These are phyloP conservation scores for Triglochin maritima DNA, from an alignment of 106 monocot genomes.

Conservation along the genomic window DNA sequence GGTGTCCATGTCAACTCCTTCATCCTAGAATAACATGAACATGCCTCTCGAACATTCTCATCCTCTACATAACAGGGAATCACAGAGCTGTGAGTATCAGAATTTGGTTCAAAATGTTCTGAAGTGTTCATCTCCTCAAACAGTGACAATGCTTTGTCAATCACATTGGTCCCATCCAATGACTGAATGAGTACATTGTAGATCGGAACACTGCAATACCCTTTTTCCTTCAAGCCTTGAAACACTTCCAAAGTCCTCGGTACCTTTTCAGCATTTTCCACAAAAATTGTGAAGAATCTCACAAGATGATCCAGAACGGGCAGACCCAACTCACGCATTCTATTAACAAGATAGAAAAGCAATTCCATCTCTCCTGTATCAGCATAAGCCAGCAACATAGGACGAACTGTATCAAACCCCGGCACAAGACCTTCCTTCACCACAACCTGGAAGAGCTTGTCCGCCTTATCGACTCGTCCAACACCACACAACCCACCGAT, in stretches of 20 bases:
- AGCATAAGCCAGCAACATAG: conserved; percentile 45
- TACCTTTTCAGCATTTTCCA: conserved; percentile 31
- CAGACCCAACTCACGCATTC: conserved; percentile 29
- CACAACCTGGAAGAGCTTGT: conserved; percentile 40
- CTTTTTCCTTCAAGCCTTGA: conserved; percentile 44
- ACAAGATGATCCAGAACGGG: conserved; percentile 43
- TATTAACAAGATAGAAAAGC: conserved; percentile 36
- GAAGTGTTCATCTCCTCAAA: conserved; percentile 52
- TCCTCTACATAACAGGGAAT: conserved; percentile 70
- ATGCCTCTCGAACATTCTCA: conserved; percentile 56
- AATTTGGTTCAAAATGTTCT: conserved; percentile 47
- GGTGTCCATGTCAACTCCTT: conserved; percentile 61
- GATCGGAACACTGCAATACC: conserved; percentile 44
- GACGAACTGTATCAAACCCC: conserved; percentile 34
- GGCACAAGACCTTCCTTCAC: conserved; percentile 52
- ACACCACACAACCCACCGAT: conserved; percentile 53
- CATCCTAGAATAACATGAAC: conserved; percentile 56
- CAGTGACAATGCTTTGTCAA: conserved; percentile 37
- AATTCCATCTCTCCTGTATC: conserved; percentile 35
- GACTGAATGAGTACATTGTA: conserved; percentile 67
- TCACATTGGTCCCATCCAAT: conserved; percentile 37
- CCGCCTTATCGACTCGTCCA: conserved; percentile 58
- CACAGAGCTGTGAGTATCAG: conserved; percentile 41
- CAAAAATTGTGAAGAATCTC: conserved; percentile 44
- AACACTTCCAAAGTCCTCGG: conserved; percentile 53